These are phyloP conservation scores for Ceratobasidium sp. DNA, from an alignment of 1,284 basidiomycete species.

Conservation along the genomic window DNA sequence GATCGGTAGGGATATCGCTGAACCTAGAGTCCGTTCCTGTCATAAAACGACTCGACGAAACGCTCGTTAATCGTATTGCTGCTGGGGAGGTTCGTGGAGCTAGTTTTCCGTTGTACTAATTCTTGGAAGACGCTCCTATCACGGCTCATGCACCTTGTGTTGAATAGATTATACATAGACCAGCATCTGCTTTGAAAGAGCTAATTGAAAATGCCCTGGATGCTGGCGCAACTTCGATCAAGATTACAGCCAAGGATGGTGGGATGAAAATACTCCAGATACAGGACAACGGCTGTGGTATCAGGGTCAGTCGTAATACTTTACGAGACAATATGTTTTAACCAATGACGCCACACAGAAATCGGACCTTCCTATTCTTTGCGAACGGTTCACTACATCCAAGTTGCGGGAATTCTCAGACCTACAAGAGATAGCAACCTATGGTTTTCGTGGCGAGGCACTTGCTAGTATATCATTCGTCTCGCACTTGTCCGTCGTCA, in stretches of 20 bases:
- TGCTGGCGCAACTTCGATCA: constrained; percentile 86
- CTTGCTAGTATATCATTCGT: constrained; percentile 96
- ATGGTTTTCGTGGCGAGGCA: constrained; percentile 97
- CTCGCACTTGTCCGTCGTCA: constrained; percentile 84
- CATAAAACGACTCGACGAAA: constrained; percentile 72
- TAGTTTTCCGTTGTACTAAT: neutral
- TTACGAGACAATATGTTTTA: neutral
- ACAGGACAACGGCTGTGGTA: constrained; percentile 95
- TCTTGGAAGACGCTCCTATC: neutral
- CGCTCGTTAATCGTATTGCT: constrained; percentile 69
- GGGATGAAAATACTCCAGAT: constrained; percentile 95
- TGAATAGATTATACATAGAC: constrained; percentile 89
- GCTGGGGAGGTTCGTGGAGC: constrained; percentile 59
- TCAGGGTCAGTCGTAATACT: constrained; percentile 63
- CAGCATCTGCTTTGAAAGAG: constrained; percentile 95
- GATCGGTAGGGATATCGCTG: constrained; percentile 5
- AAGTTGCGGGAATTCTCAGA: constrained; percentile 90
- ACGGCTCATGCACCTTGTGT: constrained; percentile 20
- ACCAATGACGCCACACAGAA: constrained; percentile 53
- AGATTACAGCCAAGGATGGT: constrained; percentile 90
- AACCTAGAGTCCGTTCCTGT: constrained; percentile 4
- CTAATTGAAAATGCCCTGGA: constrained; percentile 94
- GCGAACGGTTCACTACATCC: constrained; percentile 94
- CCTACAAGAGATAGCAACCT: constrained; percentile 82
- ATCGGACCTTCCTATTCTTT: constrained; percentile 84